Base-by-base conservation (phyloP, 1,139 yeast species). In the Pichia sp. region DNA sequence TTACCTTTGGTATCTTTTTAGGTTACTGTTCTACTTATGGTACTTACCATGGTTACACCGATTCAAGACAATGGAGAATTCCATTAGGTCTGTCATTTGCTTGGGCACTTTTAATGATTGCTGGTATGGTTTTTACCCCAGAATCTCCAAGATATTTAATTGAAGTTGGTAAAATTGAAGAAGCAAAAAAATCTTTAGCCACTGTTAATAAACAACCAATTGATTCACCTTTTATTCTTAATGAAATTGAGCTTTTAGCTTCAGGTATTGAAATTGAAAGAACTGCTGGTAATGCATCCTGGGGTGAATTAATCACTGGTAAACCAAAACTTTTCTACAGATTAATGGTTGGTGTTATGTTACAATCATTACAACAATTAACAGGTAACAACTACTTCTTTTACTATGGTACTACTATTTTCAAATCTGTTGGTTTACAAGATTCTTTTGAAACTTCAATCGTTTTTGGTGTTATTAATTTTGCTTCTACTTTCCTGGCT, bases 341-440 rank as follows among this genome's bases (percentile, higher is more conserved):
- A 71, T 74, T 83, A 28, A 36, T 80, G 29, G 72, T 80, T 62
- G 94, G 94, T 64, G 68, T 81, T 52, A 63, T 79, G 67, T 66
- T 84, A 56, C 85, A 81, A 73, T 73, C 83, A 30, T 68, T 84
- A 60, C 92, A 85, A 70, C 94, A 85, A 69, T 75, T 85, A 58
- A 80, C 88, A 53, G 94, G 92, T 75, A 77, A 81, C 65, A 84
- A 84, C 72, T 85, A 83, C 68, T 83, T 85, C 72, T 84, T 85
- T 75, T 84, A 84, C 73, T 85, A 83, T 58, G 88, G 89, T 67
- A 84, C 90, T 53, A 78, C 85, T 48, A 76, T 84, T 62, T 85
- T 85, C 78, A 68, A 78, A 61, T 83, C 92, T 57, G 86, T 85
- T 57, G 94, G 94, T 60, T 68, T 85, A 65, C 57, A 68, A 48